A percentile compares a stretch with the other conserved stretches of the same genome.
Conservation (phyloP, 305 asterid genomes). For the Withania somnifera region DNA sequence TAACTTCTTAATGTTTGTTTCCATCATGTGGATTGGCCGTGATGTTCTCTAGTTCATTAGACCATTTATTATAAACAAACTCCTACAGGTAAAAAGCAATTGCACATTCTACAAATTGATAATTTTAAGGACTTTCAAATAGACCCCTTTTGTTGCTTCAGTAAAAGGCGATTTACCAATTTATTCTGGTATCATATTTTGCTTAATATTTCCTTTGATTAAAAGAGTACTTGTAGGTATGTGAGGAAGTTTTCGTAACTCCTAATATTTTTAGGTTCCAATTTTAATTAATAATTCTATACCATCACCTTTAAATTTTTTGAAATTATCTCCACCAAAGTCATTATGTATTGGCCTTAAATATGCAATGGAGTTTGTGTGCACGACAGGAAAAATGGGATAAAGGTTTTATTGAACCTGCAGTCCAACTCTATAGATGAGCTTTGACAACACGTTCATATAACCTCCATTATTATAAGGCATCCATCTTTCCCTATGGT, state of each 20-base stretch:
- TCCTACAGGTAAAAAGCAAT: conserved; percentile 41
- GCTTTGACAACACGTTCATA: too few species aligned
- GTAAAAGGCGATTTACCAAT: neutral
- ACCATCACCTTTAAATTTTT: neutral
- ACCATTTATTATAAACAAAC: conserved; percentile 77
- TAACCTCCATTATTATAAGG: too few species aligned
- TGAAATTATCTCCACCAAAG: neutral
- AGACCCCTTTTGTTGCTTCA: neutral
- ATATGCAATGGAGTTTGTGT: neutral
- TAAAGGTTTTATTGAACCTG: too few species aligned
- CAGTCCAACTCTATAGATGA: too few species aligned
- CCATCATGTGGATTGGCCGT: conserved; percentile 56
- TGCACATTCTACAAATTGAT: neutral
- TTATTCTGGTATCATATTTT: neutral
- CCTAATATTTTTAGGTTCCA: neutral
- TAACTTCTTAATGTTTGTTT: neutral
- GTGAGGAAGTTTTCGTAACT: neutral
- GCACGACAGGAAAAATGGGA: neutral
- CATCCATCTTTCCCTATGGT: too few species aligned
- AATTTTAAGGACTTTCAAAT: neutral
- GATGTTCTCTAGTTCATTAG: conserved; percentile 85
- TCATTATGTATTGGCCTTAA: neutral
- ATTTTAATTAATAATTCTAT: neutral
- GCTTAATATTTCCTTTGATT: neutral
- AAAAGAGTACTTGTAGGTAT: neutral